Evolutionary conservation across 2,329 filamentous ascomycete genomes (phyloP).

Genomic region (Sarocladium oryzae): DNA sequence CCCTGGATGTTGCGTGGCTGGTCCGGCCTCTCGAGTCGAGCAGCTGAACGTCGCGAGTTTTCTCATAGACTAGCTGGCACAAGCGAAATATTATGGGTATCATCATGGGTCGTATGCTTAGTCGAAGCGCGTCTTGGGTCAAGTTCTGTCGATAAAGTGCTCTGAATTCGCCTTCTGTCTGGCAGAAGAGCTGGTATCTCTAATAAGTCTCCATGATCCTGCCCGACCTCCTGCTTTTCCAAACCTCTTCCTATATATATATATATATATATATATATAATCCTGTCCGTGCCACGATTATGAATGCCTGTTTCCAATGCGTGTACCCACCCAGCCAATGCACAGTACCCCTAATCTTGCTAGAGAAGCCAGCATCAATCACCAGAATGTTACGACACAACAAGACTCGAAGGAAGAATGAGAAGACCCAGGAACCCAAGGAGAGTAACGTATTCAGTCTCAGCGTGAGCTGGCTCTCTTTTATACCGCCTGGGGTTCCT

Average conservation of each 20-base stretch:
- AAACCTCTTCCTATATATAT: background rate
- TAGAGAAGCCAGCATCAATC: background rate
- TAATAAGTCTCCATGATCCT: background rate
- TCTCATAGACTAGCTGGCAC: too few relatives aligned
- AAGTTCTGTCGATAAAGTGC: background rate
- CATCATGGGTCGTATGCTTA: too few relatives aligned
- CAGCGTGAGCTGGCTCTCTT: slow-evolving; percentile 42
- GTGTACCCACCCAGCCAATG: background rate
- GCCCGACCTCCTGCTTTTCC: slow-evolving; percentile 12
- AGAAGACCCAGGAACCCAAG: too few relatives aligned
- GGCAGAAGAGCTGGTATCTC: slow-evolving; percentile 9
- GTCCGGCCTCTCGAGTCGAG: slow-evolving; percentile 18
- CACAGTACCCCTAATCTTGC: background rate
- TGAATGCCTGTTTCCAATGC: background rate
- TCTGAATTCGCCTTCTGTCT: slow-evolving; percentile 1
- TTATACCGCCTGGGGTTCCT: slow-evolving; percentile 36
- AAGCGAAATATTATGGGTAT: too few relatives aligned
- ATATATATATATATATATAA: background rate
- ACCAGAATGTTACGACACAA: slow-evolving; percentile 7
- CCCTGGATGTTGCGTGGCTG: slow-evolving; percentile 34
- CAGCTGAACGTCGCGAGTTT: too few relatives aligned
- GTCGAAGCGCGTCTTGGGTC: too few relatives aligned
- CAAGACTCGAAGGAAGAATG: slow-evolving; percentile 16
- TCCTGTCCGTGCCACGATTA: background rate
- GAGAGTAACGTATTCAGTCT: slow-evolving; percentile 25